Evolutionary conservation across 257 asterid genomes (phyloP), one percentile per base, ranked within the genome.

Genomic region (Solanum verrucosum): DNA sequence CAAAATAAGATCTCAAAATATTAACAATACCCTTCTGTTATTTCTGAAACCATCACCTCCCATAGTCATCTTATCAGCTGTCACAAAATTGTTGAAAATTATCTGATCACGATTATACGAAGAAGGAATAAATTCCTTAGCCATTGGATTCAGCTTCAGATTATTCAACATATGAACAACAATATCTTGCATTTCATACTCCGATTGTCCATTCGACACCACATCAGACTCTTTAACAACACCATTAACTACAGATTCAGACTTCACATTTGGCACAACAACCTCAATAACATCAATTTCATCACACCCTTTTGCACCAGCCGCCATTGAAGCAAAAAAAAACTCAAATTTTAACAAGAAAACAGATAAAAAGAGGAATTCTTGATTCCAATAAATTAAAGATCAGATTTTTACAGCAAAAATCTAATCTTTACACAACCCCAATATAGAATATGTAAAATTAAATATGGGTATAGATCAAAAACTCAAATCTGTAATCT

Each of bases 41-140:
- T 92, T 93, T n/a, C 93, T 94, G 84, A 91, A 89, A 83, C 89
- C 94, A 90, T 94, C 97, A 87, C 89, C 89, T 44, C 90, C 98
- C 87, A 90, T 83, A 91, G 56, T 82, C 91, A 77, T 89, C 94
- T 91, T 93, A 85, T 91, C 85, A 33, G 90, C 89, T 68, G 93
- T 87, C 84, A 91, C 93, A 86, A 94, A 93, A 90, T 93, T 91
- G 90, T 78, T 90, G 87, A 86, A 42, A 78, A 88, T 71, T 63
- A 91, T 93, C 88, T 95, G 95, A 88, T 93, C 95, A 49, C 94
- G 93, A 87, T 88, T 65, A 90, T 94, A 92, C n/a, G 97, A 93
- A 38, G 98, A 93, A 83, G 99, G 99, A 87, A 95, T 87, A 59
- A 96, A 96, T 92, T 96, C 99, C 94, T 96, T 94, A 42, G 99